A percentile compares a stretch with the other conserved stretches of the same genome.
Evolutionary conservation across 768 basidiomycete genomes (phyloP).

Genomic region (Termitomyces eurrhizus): DNA sequence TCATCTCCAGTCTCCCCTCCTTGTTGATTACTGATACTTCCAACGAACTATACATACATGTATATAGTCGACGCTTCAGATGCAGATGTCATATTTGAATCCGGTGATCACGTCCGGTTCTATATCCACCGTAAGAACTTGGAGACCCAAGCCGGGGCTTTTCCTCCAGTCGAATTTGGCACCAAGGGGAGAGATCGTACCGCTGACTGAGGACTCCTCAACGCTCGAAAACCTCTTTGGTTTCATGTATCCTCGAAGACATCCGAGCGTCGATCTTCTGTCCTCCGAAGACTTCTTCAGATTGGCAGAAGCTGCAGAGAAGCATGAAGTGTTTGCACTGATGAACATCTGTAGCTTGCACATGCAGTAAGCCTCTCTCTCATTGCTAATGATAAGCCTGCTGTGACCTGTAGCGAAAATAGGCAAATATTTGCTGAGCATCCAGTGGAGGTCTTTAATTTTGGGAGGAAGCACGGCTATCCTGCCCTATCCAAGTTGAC

Average conservation of each 20-base stretch:
- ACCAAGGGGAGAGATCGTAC: neutral
- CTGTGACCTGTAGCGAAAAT: neutral
- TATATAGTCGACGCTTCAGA: neutral
- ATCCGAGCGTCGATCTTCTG: neutral
- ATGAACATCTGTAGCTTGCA: neutral
- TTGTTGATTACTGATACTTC: neutral
- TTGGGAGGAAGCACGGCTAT: neutral
- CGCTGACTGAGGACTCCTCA: neutral
- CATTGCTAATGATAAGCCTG: neutral
- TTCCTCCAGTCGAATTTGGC: neutral
- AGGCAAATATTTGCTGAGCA: neutral
- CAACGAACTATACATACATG: neutral
- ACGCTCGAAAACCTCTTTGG: neutral
- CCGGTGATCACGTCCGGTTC: neutral
- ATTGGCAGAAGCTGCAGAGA: neutral
- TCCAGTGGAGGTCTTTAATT: neutral
- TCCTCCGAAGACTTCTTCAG: neutral
- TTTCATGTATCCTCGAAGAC: conserved; percentile 4
- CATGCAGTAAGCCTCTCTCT: neutral
- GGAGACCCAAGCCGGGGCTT: neutral
- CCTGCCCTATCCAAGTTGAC: neutral
- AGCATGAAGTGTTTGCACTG: neutral
- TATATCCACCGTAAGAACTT: neutral
- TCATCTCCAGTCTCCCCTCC: neutral
- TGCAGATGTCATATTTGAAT: neutral